Conservation (phyloP, 31 red algal genomes). For the Endocladia muricata region DNA sequence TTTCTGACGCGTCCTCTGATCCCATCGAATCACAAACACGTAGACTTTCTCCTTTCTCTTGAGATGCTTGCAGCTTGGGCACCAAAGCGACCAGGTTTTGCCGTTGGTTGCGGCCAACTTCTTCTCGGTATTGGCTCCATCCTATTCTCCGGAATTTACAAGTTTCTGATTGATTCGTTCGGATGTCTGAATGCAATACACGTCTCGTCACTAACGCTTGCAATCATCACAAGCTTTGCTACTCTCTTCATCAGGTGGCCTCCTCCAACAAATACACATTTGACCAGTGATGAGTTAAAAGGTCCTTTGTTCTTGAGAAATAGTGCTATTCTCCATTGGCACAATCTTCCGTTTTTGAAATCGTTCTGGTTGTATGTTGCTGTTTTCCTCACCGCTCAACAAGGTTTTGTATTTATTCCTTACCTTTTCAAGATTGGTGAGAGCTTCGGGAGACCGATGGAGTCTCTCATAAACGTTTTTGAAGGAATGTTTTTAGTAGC, state of each 20-base stretch:
- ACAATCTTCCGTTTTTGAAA: neutral
- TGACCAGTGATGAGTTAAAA: neutral
- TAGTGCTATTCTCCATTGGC: constrained; percentile 11
- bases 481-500: constrained; percentile 4
- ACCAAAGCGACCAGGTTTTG: constrained; percentile 17
- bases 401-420: constrained; percentile 14
- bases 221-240: no score
- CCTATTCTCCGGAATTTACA: neutral
- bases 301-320: neutral
- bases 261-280: no score
- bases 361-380: constrained; percentile 31
- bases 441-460: neutral
- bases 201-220: no score
- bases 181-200: no score
- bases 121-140: constrained; percentile 12
- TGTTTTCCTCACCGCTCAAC: constrained; percentile 7
- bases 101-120: constrained; percentile 7
- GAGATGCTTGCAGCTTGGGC: constrained; percentile 22
- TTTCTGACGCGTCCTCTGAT: neutral
- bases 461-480: neutral
- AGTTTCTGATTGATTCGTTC: neutral
- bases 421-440: constrained; percentile 38
- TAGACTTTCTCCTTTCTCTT: constrained; percentile 20
- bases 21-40: neutral
- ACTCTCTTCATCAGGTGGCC: no score